Evolutionary conservation across 2,329 filamentous ascomycete species (phyloP), one percentile per base, ranked within the genome.

Genomic region (Diaporthe sp.): DNA sequence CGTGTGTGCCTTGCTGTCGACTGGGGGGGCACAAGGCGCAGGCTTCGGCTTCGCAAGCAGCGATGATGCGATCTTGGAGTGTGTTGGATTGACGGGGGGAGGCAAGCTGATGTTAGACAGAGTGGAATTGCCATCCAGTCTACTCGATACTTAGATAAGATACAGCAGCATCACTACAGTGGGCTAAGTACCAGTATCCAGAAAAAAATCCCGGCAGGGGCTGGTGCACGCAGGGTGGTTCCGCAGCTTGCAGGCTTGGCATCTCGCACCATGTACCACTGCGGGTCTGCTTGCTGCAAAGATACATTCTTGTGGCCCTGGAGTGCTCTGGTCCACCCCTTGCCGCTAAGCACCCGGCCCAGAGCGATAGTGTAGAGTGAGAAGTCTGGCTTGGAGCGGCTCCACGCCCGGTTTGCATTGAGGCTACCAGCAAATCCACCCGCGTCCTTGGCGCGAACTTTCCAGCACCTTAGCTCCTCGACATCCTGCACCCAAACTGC

Each of bases 41-140:
- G 72, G 58, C 58, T 34, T 51, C 17, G 46, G 71, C 55, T 73
- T 39, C 46, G 62, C 55, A 70, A 72, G 61, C 37, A 60, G 58
- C 75, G 72, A 75, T 71, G 67, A 75, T 76, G 72, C 67, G 67
- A 68, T 75, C 67, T 53, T 75, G 67, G 51, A 75, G 68, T 34
- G 37, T n/a, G 57, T 72, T 62, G 71, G 57, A 61, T 9, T 49
- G 62, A 53, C 34, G 28, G 46, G 22, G 34, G 4, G 60, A 44
- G n/a, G 60, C 28, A n/a, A 25, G 65, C 46, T 53, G 46, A 53
- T 39, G 62, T 68, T 53, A 25, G 65, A 68, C 65, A 68, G 31
- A 17, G 65, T 68, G 65, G 46, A 68, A 51, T 53, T 53, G 65
- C 65, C 65, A 68, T 68, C 12, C 34, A 49, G 39, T 68, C 65